A percentile compares a stretch with the other conserved stretches of the same genome.
phyloP scores from a whole-genome alignment of 2,329 filamentous ascomycete species.

The Neofusicoccum ribis region DNA sequence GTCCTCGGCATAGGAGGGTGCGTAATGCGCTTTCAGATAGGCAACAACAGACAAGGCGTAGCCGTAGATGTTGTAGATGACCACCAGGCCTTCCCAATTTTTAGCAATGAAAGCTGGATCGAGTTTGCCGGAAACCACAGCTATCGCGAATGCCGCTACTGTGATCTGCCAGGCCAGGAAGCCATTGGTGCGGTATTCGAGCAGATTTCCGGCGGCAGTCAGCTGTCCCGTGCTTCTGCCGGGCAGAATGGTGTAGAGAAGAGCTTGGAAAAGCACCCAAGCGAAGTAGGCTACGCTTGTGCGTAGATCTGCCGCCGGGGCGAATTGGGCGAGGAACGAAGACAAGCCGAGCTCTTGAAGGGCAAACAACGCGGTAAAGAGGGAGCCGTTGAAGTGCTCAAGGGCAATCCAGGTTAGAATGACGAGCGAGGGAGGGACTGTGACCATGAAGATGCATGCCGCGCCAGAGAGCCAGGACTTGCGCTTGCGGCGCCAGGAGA shows the following conservation, averaged over 20 bases:
- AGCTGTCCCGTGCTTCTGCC: slow-evolving; percentile 17
- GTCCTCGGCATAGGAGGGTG: slow-evolving; percentile 17
- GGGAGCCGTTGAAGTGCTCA: slow-evolving; percentile 17
- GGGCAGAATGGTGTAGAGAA: slow-evolving; percentile 18
- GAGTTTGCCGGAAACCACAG: not conserved
- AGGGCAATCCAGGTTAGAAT: slow-evolving; percentile 19
- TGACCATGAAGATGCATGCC: slow-evolving; percentile 18
- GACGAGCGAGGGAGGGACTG: slow-evolving; percentile 13
- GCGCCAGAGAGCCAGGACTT: slow-evolving; percentile 15
- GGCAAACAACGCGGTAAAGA: slow-evolving; percentile 1
- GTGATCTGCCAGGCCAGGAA: slow-evolving; percentile 14
- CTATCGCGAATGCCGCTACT: not conserved
- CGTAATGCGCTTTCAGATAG: slow-evolving; percentile 19
- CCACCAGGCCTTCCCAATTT: slow-evolving; percentile 18
- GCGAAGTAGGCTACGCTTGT: slow-evolving; percentile 11
- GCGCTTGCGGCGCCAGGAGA: slow-evolving; percentile 18
- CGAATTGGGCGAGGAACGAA: slow-evolving; percentile 4
- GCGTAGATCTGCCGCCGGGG: slow-evolving; percentile 2
- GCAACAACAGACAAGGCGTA: slow-evolving; percentile 9
- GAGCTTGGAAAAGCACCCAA: slow-evolving; percentile 19
- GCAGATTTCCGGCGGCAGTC: slow-evolving; percentile 17
- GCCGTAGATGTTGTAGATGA: slow-evolving; percentile 16
- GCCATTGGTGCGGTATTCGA: slow-evolving; percentile 20
- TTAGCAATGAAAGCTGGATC: slow-evolving; percentile 15
- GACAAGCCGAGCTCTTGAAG: slow-evolving; percentile 13